These are phyloP conservation scores for Tolypocladium amazonense DNA, from an alignment of 2,329 filamentous ascomycete species.

Conservation along the genomic window DNA sequence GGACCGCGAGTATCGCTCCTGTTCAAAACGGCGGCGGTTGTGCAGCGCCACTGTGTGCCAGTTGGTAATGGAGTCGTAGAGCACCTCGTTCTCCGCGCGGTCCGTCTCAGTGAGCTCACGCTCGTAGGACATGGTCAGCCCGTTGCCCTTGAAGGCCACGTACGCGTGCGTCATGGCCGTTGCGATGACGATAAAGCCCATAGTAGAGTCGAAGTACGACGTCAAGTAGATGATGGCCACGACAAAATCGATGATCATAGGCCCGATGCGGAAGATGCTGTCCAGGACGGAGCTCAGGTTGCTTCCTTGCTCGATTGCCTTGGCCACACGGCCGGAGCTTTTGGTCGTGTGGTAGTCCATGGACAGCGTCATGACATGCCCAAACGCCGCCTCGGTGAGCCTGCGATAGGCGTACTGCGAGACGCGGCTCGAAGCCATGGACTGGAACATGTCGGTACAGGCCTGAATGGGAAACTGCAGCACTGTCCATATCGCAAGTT, in stretches of 20 bases:
- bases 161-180: conserved; percentile 3
- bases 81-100: conserved; percentile 2
- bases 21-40: conserved; percentile 11
- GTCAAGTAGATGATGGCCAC: conserved; percentile 52
- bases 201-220: conserved; percentile 42
- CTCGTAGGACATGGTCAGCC: conserved; percentile 2
- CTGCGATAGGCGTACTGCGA: conserved; percentile 35
- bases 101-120: conserved; percentile 2
- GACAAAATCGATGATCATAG: conserved; percentile 50
- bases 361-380: conserved; percentile 57
- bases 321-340: conserved; percentile 52
- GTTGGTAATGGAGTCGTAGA: conserved; percentile 3
- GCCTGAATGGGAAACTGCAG: conserved; percentile 6
- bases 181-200: conserved; percentile 11
- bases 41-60: conserved; percentile 3
- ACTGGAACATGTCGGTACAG: conserved; percentile 8
- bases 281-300: conserved; percentile 50
- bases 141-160: conserved; percentile 2
- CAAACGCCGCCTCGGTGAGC: conserved; percentile 51
- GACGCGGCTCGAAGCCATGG: conserved; percentile 21
- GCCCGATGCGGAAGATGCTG: conserved; percentile 45
- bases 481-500: conserved; percentile 10
- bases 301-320: conserved; percentile 52
- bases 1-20: conserved; percentile 9
- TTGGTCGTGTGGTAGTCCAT: conserved; percentile 62